Evolutionary conservation across 106 monocot species (phyloP).

Genomic region (Iris macrosiphon): DNA sequence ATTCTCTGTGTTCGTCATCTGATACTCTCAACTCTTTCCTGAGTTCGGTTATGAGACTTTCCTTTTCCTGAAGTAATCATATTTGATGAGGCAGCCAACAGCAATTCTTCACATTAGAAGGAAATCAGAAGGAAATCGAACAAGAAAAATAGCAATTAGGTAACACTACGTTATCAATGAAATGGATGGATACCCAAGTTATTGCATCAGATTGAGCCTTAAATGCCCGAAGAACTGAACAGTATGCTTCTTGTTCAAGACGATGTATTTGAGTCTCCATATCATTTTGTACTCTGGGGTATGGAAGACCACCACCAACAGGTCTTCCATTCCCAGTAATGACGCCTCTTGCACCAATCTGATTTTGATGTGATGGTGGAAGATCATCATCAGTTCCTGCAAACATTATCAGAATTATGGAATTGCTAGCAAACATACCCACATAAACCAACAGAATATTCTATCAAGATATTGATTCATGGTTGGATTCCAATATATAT

Average conservation of each 20-base stretch:
- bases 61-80: slow-evolving; percentile 72
- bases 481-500: too few relatives aligned
- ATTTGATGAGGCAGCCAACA: not conserved
- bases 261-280: slow-evolving; percentile 88
- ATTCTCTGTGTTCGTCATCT: slow-evolving; percentile 90
- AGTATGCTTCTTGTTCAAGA: slow-evolving; percentile 85
- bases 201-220: slow-evolving; percentile 94
- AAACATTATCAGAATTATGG: too few relatives aligned
- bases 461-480: too few relatives aligned
- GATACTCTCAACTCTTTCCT: slow-evolving; percentile 94
- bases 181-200: slow-evolving; percentile 54
- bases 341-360: slow-evolving; percentile 38
- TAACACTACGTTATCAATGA: not conserved
- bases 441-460: too few relatives aligned
- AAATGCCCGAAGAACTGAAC: slow-evolving; percentile 80
- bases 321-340: slow-evolving; percentile 63
- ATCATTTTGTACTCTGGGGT: slow-evolving; percentile 39
- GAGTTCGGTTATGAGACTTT: slow-evolving; percentile 91
- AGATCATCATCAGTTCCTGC: slow-evolving; percentile 95
- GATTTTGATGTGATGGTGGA: slow-evolving; percentile 76
- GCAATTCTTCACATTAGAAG: not conserved
- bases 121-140: not conserved
- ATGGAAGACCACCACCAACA: slow-evolving; percentile 20
- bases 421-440: too few relatives aligned
- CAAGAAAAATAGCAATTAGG: not conserved